These are phyloP conservation scores for Cryptococcus neoformans DNA, from an alignment of 1,284 basidiomycete species.

Conservation along the genomic window DNA sequence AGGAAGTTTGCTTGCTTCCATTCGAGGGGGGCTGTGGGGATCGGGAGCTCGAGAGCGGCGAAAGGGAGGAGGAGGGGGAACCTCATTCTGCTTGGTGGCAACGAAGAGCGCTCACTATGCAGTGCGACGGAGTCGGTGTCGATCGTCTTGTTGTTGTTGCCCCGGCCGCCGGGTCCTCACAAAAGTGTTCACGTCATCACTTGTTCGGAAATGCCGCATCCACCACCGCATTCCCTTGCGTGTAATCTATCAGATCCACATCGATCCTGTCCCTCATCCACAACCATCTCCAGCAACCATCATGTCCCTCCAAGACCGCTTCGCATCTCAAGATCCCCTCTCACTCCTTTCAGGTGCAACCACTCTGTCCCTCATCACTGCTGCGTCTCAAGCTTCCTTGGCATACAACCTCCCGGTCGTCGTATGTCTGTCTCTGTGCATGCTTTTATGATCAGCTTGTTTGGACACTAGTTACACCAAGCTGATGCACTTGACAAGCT, in stretches of 20 bases:
- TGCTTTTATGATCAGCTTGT: not conserved
- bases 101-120: too few relatives aligned
- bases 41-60: conserved; percentile 21
- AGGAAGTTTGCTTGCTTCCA: conserved; percentile 50
- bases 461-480: not conserved
- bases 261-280: not conserved
- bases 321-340: conserved; percentile 29
- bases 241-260: not conserved
- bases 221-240: too few relatives aligned
- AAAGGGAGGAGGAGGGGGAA: not conserved
- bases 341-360: conserved; percentile 31
- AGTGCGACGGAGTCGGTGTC: too few relatives aligned
- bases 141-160: not conserved
- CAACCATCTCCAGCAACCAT: not conserved
- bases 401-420: conserved; percentile 42
- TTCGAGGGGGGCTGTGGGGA: conserved; percentile 35
- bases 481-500: conserved; percentile 22
- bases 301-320: conserved; percentile 37
- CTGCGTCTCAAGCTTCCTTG: conserved; percentile 13
- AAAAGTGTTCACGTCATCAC: too few relatives aligned
- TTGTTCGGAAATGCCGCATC: too few relatives aligned
- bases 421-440: conserved; percentile 19
- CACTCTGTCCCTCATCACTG: conserved; percentile 28
- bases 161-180: too few relatives aligned
- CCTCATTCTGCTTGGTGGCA: too few relatives aligned